Evolutionary conservation across 2,329 filamentous ascomycete genomes (phyloP), one percentile per base, ranked within the genome.

Genomic region (Drechslera avenae): DNA sequence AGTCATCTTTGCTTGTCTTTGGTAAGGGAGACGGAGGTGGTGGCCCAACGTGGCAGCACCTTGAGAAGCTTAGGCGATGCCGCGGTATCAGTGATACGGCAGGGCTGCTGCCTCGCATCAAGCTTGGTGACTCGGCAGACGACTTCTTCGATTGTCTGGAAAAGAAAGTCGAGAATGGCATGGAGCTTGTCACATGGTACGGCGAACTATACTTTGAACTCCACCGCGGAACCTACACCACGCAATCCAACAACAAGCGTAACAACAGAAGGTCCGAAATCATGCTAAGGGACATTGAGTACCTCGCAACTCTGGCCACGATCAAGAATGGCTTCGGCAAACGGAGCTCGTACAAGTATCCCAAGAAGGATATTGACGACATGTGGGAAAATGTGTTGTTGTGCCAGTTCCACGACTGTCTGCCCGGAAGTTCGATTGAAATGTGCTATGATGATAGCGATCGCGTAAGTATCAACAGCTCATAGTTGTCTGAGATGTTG

Each of bases 381-480:
- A 95, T 99, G 86, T 99, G 94, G 94, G 93, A 97, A 77, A 82
- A 83, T 47, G 88, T 93, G 3, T 81, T 97, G 18, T 83, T 97
- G 19, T 97, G 93, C 61, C 94, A 99, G 67, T 99, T 99, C 80
- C 94, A 99, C 60, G 94, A 99, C 71, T 97, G 94, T 71, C 81
- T 99, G 43, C 94, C 94, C 0, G 94, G 94, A 48, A 97, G 91
- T 69, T 90, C 86, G 28, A 97, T 99, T 63, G 92, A 95, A 73
- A 97, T 97, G 91, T 96, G 91, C 73, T 97, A 97, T 66, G 90
- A 96, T 71, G 94, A 99, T 70, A 96, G 92, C 3, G 89, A 96
- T 69, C 83, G 91, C 81, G 77, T 78, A 62, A 40, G 69, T 57
- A 10, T 17, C 12, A 8, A 9, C 12, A 8, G 9, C 1, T 14